A percentile compares a stretch with the other conserved stretches of the same genome.
phyloP scores from a whole-genome alignment of 495 filamentous ascomycete species.

The Cladorrhinum samala region DNA sequence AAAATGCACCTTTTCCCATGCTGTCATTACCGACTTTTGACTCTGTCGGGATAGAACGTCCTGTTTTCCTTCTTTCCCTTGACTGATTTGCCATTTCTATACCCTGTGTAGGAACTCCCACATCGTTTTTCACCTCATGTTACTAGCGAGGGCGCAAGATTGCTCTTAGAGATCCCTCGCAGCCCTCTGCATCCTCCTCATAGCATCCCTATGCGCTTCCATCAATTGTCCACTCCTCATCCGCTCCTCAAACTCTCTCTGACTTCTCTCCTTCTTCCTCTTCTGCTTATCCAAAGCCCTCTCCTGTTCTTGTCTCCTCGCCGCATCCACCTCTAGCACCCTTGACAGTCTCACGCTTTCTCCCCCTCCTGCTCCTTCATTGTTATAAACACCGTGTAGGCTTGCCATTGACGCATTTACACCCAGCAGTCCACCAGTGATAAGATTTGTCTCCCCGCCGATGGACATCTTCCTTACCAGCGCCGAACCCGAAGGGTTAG shows the following conservation, averaged over 20 bases:
- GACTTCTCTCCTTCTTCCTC: constrained; percentile 37
- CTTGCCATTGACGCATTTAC: constrained; percentile 13
- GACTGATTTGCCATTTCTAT: too few relatives aligned
- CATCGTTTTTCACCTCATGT: not conserved
- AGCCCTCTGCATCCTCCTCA: constrained; percentile 74
- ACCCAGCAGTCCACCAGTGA: not conserved
- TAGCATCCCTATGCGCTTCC: constrained; percentile 71
- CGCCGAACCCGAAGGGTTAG: not conserved
- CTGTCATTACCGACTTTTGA: too few relatives aligned
- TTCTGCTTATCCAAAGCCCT: constrained; percentile 39
- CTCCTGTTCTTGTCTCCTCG: too few relatives aligned
- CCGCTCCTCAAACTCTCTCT: constrained; percentile 59
- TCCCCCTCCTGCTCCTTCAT: too few relatives aligned
- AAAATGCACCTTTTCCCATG: too few relatives aligned
- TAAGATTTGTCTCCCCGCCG: constrained; percentile 10
- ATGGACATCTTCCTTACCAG: not conserved
- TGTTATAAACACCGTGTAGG: constrained; percentile 12
- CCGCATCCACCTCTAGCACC: constrained; percentile 42
- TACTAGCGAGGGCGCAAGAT: not conserved
- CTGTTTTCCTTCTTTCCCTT: too few relatives aligned
- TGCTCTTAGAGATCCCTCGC: constrained; percentile 44
- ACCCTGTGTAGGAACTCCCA: too few relatives aligned
- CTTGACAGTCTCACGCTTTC: constrained; percentile 35
- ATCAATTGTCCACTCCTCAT: constrained; percentile 74
- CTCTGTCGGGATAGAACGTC: too few relatives aligned